Evolutionary conservation across 2,329 filamentous ascomycete species (phyloP), one percentile per base, ranked within the genome.

Genomic region (Dryadomyces quercivorus): DNA sequence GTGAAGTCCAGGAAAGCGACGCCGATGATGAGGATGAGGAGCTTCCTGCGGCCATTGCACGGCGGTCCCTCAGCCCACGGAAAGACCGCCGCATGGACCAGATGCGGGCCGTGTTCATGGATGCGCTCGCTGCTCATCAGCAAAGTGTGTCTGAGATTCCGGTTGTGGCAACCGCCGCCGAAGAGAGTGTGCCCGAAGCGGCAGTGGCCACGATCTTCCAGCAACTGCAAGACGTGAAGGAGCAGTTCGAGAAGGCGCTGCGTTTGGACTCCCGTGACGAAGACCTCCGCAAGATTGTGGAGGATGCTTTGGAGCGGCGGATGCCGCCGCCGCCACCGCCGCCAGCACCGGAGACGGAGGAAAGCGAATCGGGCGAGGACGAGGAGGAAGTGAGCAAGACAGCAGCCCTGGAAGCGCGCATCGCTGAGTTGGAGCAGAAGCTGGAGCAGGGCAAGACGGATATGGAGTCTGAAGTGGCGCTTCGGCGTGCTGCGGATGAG

Each of bases 11-110:
- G 50, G 83, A 94, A 56, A 96, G 92, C 65, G 93, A 97, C 69
- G 92, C 93, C 12, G 92, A 97, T 66, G 91, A 95, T 58, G 90
- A 95, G 64, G 91, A 94, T 60, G 90, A 95, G 21, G 87, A 84
- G 55, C 58, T 70, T 53, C 77, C 81, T 55, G 57, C 71, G 56
- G 77, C 81, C 54, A 58, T 71, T 55, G 70, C 75, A 58, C 76
- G 81, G 65, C 83, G 88, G 52, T 86, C 86, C 6, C 76, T 84
- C 61, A 96, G 91, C 61, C 88, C 90, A 18, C 79, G 81, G 55
- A 80, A 84, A 58, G 89, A 95, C 64, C 84, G 84, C 62, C 88
- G 82, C 61, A 69, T 91, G 62, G 90, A 96, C 56, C 89, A 92
- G 66, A 88, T 98, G 59, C 85, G 84, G 53, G 72, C 74, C 22